Percentiles rank a stretch among this genome's conserved stretches.
Evolutionary conservation across 495 filamentous ascomycete species (phyloP).

Genomic region (Bryoglossum gracile): DNA sequence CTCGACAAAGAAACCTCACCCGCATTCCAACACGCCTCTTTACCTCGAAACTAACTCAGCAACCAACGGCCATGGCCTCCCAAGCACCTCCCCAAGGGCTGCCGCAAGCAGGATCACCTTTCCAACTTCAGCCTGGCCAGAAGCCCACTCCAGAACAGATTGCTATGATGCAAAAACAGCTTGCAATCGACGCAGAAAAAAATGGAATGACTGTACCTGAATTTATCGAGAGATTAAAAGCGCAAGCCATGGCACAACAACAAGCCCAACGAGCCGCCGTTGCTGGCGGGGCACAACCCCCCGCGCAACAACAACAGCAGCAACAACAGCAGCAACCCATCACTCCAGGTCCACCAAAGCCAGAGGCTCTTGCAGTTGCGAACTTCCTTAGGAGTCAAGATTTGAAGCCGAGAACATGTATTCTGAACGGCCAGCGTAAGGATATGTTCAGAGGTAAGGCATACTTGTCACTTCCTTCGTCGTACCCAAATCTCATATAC

Average conservation of each 20-base stretch:
- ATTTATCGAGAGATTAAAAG: slow-evolving; percentile 63
- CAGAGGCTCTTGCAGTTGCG: slow-evolving; percentile 81
- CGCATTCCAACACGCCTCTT: no score
- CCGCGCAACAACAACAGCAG: slow-evolving; percentile 36
- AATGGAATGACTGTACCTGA: slow-evolving; percentile 69
- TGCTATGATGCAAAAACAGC: slow-evolving; percentile 71
- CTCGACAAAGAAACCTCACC: no score
- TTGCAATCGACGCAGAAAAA: slow-evolving; percentile 67
- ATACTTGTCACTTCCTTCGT: neutral
- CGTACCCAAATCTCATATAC: slow-evolving; percentile 8
- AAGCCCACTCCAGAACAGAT: slow-evolving; percentile 84
- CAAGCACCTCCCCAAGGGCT: slow-evolving; percentile 15
- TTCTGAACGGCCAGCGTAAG: slow-evolving; percentile 92
- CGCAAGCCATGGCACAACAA: slow-evolving; percentile 56
- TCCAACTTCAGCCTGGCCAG: slow-evolving; percentile 35
- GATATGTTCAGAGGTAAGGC: slow-evolving; percentile 89
- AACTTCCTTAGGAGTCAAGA: slow-evolving; percentile 79
- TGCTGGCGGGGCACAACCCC: slow-evolving; percentile 31
- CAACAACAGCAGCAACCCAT: slow-evolving; percentile 41
- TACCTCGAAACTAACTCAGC: no score
- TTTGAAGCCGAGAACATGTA: slow-evolving; percentile 85
- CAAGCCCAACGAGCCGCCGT: slow-evolving; percentile 48
- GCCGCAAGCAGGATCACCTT: slow-evolving; percentile 1
- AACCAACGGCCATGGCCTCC: no score
- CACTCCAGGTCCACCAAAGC: slow-evolving; percentile 70